These are phyloP conservation scores for Exophiala viscosa DNA, from an alignment of 2,329 filamentous ascomycete genomes.

Conservation along the genomic window DNA sequence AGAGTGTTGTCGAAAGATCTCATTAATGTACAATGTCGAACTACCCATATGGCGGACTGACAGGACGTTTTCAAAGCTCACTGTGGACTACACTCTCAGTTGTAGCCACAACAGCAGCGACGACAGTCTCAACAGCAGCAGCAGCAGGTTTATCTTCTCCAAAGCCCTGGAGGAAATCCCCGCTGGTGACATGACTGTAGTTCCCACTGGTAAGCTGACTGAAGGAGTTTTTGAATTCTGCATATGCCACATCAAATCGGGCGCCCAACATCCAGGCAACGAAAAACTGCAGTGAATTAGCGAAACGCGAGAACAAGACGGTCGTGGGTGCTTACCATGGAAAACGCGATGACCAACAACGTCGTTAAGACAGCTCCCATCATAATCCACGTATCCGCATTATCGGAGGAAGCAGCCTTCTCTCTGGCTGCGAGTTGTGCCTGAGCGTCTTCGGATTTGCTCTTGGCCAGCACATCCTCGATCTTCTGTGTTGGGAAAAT, in stretches of 20 bases:
- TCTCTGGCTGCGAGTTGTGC: conserved; percentile 38
- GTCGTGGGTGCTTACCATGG: conserved; percentile 67
- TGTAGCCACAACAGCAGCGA: too few species aligned
- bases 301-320: neutral
- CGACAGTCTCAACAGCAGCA: too few species aligned
- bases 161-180: conserved; percentile 1
- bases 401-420: conserved; percentile 48
- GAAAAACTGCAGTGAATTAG: conserved; percentile 56
- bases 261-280: conserved; percentile 77
- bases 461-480: conserved; percentile 48
- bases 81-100: conserved; percentile 9
- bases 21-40: conserved; percentile 6
- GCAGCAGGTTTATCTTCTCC: neutral
- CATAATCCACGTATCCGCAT: conserved; percentile 60
- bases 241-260: conserved; percentile 68
- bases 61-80: conserved; percentile 17
- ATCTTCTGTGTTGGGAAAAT: conserved; percentile 83
- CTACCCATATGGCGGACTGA: neutral
- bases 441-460: conserved; percentile 40
- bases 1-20: neutral
- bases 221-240: conserved; percentile 50
- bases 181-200: neutral
- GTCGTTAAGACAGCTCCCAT: conserved; percentile 62
- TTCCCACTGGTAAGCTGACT: conserved; percentile 2
- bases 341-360: conserved; percentile 65